phyloP scores from a whole-genome alignment of 2,329 filamentous ascomycete species.

The Zymoseptoria tritici region DNA sequence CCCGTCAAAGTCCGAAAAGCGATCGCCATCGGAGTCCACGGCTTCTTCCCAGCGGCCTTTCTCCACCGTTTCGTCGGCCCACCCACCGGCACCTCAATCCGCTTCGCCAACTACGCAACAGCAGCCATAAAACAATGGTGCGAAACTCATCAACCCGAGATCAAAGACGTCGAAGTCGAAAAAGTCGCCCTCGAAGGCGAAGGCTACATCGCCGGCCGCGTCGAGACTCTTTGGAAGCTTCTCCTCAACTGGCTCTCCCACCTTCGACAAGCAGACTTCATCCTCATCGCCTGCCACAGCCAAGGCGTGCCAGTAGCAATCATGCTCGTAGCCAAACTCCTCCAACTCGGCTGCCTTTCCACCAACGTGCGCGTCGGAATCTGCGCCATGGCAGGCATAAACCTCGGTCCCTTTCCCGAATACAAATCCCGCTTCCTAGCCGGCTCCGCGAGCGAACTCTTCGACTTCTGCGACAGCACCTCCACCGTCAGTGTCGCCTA shows the following conservation, averaged over 20 bases:
- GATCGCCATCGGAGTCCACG: slow-evolving; percentile 88
- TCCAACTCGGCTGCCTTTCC: slow-evolving; percentile 78
- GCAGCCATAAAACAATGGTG: slow-evolving; percentile 79
- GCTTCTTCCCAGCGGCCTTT: slow-evolving; percentile 80
- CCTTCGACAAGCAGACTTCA: slow-evolving; percentile 77
- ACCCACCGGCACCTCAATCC: slow-evolving; percentile 88
- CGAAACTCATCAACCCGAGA: slow-evolving; percentile 50
- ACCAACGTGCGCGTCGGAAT: slow-evolving; percentile 67
- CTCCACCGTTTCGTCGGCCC: slow-evolving; percentile 89
- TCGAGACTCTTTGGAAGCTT: slow-evolving; percentile 89
- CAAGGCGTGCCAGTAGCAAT: slow-evolving; percentile 91
- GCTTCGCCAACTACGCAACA: slow-evolving; percentile 82
- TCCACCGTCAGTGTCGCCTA: slow-evolving; percentile 80
- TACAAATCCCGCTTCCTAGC: slow-evolving; percentile 86
- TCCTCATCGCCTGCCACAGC: slow-evolving; percentile 87
- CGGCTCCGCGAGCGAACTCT: slow-evolving; percentile 85
- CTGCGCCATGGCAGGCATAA: slow-evolving; percentile 85
- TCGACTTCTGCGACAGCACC: slow-evolving; percentile 79
- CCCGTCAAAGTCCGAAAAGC: slow-evolving; percentile 69
- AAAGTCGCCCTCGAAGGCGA: slow-evolving; percentile 93
- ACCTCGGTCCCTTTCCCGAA: slow-evolving; percentile 84
- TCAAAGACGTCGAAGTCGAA: slow-evolving; percentile 74
- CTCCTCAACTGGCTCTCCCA: slow-evolving; percentile 92
- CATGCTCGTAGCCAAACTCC: slow-evolving; percentile 87
- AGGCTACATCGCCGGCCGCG: slow-evolving; percentile 80